A percentile compares a stretch with the other conserved stretches of the same genome.
These are phyloP conservation scores for Fusarium coffeatum DNA, from an alignment of 2,329 filamentous ascomycete genomes.

Conservation along the genomic window DNA sequence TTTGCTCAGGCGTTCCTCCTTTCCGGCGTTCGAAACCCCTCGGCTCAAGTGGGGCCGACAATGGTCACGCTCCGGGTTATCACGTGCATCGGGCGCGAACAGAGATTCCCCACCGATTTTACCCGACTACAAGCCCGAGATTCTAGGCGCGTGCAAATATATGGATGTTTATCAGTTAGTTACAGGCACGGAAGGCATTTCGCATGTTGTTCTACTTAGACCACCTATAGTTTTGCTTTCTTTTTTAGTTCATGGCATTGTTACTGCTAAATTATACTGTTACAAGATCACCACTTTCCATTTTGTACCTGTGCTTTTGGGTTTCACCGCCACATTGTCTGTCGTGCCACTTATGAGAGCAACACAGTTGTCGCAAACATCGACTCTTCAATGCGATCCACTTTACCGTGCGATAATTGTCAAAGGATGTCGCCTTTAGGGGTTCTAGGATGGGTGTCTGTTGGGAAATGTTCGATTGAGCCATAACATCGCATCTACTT, in stretches of 20 bases:
- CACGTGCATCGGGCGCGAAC: slow-evolving; percentile 26
- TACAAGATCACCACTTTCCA: background rate
- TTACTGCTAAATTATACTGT: slow-evolving; percentile 27
- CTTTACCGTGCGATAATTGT: no score
- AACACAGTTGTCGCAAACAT: background rate
- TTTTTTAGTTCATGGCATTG: slow-evolving; percentile 22
- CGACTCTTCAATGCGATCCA: no score
- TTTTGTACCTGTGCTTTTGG: background rate
- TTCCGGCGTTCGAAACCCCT: slow-evolving; percentile 29
- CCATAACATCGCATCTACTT: background rate
- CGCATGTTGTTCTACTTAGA: slow-evolving; percentile 27
- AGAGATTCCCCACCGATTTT: slow-evolving; percentile 10
- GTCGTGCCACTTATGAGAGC: background rate
- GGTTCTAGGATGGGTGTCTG: no score
- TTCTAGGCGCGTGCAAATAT: background rate
- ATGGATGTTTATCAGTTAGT: slow-evolving; percentile 6
- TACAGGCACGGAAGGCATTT: slow-evolving; percentile 5
- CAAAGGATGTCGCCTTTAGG: background rate
- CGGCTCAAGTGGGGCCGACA: slow-evolving; percentile 34
- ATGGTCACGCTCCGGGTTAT: slow-evolving; percentile 32
- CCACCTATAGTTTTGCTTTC: slow-evolving; percentile 20
- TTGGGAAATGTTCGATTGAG: background rate
- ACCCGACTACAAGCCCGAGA: slow-evolving; percentile 12
- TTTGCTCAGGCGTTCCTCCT: slow-evolving; percentile 28
- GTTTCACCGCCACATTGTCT: background rate